Evolutionary conservation across 2,329 filamentous ascomycete genomes (phyloP).

Genomic region (Fusarium albosuccineum): DNA sequence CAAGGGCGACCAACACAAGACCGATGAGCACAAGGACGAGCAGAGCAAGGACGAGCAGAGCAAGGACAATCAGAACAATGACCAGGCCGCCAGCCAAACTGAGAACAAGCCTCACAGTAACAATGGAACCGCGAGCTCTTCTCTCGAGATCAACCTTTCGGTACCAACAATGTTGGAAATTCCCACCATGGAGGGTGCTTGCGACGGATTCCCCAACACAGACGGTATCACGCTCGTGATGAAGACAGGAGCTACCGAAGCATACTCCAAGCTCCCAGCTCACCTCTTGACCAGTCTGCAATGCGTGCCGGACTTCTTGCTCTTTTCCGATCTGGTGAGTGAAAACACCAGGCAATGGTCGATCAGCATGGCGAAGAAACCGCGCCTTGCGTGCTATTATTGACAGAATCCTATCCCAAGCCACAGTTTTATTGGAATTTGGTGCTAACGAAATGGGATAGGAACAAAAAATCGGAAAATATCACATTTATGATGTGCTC

Average conservation of each 20-base stretch:
- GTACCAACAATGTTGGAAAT: conserved; percentile 9
- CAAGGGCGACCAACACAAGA: conserved; percentile 1
- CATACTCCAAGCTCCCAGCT: conserved; percentile 66
- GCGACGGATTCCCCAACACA: conserved; percentile 58
- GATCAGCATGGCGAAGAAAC: not conserved
- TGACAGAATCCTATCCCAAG: conserved; percentile 19
- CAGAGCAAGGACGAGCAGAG: not conserved
- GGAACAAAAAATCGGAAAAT: conserved; percentile 64
- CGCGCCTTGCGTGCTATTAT: not conserved
- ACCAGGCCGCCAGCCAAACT: conserved; percentile 4
- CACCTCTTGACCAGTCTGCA: conserved; percentile 67
- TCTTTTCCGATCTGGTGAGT: conserved; percentile 67
- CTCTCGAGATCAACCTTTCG: conserved; percentile 14
- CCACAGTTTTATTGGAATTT: conserved; percentile 2
- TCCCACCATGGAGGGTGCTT: conserved; percentile 42
- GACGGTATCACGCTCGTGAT: conserved; percentile 65
- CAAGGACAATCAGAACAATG: not conserved
- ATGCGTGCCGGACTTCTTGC: conserved; percentile 66
- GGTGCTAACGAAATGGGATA: conserved; percentile 38
- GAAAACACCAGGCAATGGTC: not conserved
- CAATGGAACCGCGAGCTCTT: conserved; percentile 7
- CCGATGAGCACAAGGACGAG: not conserved
- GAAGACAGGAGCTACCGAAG: conserved; percentile 71
- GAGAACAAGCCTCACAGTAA: conserved; percentile 5
- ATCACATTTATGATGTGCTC: conserved; percentile 58